Evolutionary conservation across 306 rosid species (phyloP).

Genomic region (Prunus salicina): DNA sequence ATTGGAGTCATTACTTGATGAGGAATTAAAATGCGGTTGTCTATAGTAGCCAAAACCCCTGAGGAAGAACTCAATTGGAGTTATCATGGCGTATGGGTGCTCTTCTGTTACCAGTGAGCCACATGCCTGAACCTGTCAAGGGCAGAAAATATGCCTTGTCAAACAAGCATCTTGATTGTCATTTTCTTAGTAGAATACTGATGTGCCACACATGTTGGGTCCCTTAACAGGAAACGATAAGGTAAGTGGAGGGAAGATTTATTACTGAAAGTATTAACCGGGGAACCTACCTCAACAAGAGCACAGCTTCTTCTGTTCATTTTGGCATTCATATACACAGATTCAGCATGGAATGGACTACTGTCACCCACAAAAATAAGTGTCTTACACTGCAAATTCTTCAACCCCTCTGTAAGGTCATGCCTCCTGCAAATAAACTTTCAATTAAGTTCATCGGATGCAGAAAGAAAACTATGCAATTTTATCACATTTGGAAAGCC

Average conservation of each 20-base stretch:
- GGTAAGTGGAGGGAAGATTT: neutral
- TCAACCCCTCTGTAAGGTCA: slow-evolving; percentile 63
- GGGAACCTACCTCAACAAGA: slow-evolving; percentile 67
- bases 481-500: too few relatives aligned
- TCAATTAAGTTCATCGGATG: slow-evolving; percentile 9
- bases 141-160: neutral
- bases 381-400: slow-evolving; percentile 66
- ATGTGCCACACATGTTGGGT: neutral
- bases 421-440: slow-evolving; percentile 53
- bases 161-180: neutral
- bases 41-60: slow-evolving; percentile 69
- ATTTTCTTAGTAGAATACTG: neutral
- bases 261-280: neutral
- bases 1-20: slow-evolving; percentile 58
- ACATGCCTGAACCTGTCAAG: slow-evolving; percentile 68
- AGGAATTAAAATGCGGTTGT: slow-evolving; percentile 40
- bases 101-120: slow-evolving; percentile 90
- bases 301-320: slow-evolving; percentile 56
- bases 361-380: slow-evolving; percentile 82
- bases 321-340: slow-evolving; percentile 60
- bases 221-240: neutral
- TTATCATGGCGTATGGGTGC: slow-evolving; percentile 72
- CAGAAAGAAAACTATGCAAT: neutral
- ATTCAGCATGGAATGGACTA: slow-evolving; percentile 75
- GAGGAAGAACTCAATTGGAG: slow-evolving; percentile 68